These are phyloP conservation scores for Neoboletus magnificus DNA, from an alignment of 768 basidiomycete genomes.

Conservation along the genomic window DNA sequence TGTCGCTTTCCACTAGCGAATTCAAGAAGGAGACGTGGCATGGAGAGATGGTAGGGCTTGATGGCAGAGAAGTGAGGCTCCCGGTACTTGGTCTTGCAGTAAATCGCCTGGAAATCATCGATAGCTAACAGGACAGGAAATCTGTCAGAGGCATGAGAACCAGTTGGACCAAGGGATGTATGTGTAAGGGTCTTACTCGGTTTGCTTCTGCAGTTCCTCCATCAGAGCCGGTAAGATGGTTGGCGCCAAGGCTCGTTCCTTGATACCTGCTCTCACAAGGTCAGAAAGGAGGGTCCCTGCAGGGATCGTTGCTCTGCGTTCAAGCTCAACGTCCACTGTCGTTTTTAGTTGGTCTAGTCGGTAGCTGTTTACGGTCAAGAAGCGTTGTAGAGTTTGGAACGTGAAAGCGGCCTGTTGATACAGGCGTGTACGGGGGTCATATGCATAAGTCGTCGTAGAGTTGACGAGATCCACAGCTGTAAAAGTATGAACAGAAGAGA, in stretches of 20 bases:
- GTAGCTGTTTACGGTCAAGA: constrained; percentile 55
- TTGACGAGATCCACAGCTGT: constrained; percentile 63
- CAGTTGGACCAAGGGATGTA: background rate
- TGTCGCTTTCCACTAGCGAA: constrained; percentile 66
- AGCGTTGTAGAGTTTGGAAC: constrained; percentile 58
- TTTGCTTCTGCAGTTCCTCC: constrained; percentile 60
- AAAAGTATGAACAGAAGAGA: background rate
- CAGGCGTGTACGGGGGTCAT: constrained; percentile 71
- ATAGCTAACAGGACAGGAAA: constrained; percentile 79
- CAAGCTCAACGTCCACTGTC: constrained; percentile 41
- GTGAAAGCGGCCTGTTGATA: constrained; percentile 72
- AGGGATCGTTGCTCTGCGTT: constrained; percentile 44
- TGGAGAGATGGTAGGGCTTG: constrained; percentile 71
- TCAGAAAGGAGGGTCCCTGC: constrained; percentile 49
- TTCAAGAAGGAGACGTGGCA: constrained; percentile 76
- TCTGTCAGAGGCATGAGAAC: constrained; percentile 35
- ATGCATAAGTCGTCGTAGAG: constrained; percentile 67
- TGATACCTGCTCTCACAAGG: constrained; percentile 56
- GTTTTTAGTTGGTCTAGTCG: constrained; percentile 43
- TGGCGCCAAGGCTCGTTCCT: constrained; percentile 51
- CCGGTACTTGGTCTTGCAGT: constrained; percentile 62
- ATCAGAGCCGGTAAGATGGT: constrained; percentile 57
- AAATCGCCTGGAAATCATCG: constrained; percentile 86
- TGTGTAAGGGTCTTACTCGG: constrained; percentile 42
- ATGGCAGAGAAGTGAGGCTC: constrained; percentile 69